phyloP scores from a whole-genome alignment of 2,329 filamentous ascomycete genomes.

The Leptographium flavum region DNA sequence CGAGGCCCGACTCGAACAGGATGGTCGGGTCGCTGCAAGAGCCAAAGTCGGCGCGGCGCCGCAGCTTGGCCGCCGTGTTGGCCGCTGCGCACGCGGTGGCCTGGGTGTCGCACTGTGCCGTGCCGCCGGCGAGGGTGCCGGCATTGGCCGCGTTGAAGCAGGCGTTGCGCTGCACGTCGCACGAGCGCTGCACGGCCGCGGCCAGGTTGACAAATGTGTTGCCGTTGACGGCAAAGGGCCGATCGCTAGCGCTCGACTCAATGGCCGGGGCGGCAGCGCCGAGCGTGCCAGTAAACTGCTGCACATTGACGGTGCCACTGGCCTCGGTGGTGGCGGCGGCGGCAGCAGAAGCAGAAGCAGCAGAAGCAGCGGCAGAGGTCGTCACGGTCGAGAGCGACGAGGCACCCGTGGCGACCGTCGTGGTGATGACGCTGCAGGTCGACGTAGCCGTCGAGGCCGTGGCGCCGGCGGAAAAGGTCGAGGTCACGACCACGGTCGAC shows the following conservation, averaged over 20 bases:
- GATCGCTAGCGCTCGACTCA: conserved; percentile 16
- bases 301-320: conserved; percentile 18
- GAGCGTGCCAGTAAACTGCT: conserved; percentile 25
- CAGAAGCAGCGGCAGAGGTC: conserved; percentile 4
- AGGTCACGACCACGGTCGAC: conserved; percentile 1
- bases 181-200: conserved; percentile 26
- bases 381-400: conserved; percentile 9
- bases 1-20: conserved; percentile 26
- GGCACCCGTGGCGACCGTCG: conserved; percentile 7
- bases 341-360: background rate
- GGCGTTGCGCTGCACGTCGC: conserved; percentile 30
- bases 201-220: conserved; percentile 24
- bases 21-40: conserved; percentile 26
- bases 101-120: conserved; percentile 23
- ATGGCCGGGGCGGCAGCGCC: conserved; percentile 24
- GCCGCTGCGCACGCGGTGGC: conserved; percentile 15
- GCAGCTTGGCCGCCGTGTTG: conserved; percentile 8
- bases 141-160: conserved; percentile 27
- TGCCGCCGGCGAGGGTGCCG: conserved; percentile 17
- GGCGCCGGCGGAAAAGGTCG: conserved; percentile 2
- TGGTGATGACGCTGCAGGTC: conserved; percentile 8
- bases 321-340: background rate
- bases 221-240: conserved; percentile 23
- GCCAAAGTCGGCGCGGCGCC: conserved; percentile 21
- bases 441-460: conserved; percentile 1